Evolutionary conservation across 306 rosid species (phyloP).

Genomic region (Rosa chinensis): DNA sequence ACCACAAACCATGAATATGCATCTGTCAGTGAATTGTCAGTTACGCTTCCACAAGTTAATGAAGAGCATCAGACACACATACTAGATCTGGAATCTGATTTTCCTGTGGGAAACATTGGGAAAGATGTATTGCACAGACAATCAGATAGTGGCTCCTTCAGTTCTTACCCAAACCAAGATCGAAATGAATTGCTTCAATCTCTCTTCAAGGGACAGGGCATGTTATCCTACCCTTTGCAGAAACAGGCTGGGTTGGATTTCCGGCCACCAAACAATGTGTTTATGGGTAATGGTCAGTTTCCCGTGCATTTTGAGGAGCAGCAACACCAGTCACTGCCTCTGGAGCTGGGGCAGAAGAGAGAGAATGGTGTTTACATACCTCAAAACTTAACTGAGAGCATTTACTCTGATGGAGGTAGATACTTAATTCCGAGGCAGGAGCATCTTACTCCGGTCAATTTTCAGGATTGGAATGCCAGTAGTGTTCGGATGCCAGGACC

Average conservation of each 20-base stretch:
- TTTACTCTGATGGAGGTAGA: slow-evolving; percentile 65
- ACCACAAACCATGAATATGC: slow-evolving; percentile 50
- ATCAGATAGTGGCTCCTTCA: slow-evolving; percentile 50
- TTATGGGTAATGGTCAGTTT: slow-evolving; percentile 55
- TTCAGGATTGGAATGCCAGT: slow-evolving; percentile 68
- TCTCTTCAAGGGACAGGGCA: slow-evolving; percentile 60
- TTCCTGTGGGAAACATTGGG: slow-evolving; percentile 44
- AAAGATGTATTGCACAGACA: slow-evolving; percentile 51
- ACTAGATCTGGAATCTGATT: slow-evolving; percentile 60
- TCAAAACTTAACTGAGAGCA: slow-evolving; percentile 45
- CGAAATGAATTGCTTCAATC: slow-evolving; percentile 70
- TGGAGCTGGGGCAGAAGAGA: slow-evolving; percentile 62
- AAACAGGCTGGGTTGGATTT: slow-evolving; percentile 56
- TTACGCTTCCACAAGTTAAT: slow-evolving; percentile 45
- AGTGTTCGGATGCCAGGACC: slow-evolving; percentile 48
- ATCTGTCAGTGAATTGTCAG: slow-evolving; percentile 45
- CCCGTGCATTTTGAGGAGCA: slow-evolving; percentile 69
- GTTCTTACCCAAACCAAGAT: slow-evolving; percentile 63
- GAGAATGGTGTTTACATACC: slow-evolving; percentile 53
- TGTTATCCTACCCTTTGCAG: slow-evolving; percentile 62
- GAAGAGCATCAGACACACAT: slow-evolving; percentile 40
- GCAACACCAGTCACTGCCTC: slow-evolving; percentile 49
- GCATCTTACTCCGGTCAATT: slow-evolving; percentile 39
- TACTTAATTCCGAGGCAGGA: slow-evolving; percentile 59
- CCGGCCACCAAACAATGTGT: slow-evolving; percentile 47